Evolutionary conservation across 805 yeast genomes (phyloP).

Genomic region (Metschnikowia gruessii): DNA sequence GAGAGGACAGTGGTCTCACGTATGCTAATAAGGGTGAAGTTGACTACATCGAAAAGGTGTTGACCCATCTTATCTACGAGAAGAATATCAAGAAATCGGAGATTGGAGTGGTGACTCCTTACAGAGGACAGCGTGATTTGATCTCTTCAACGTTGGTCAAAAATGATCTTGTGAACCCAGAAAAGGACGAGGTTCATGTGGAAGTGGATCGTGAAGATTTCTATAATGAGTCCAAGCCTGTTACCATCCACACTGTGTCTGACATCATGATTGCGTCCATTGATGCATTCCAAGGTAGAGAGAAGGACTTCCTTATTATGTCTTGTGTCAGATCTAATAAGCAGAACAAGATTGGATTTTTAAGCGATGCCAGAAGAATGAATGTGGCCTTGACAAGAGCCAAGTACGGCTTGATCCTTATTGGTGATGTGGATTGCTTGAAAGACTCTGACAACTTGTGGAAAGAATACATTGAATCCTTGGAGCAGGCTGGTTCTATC

Average conservation of each 20-base stretch:
- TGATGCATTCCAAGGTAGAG: slow-evolving; percentile 62
- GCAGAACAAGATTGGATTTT: slow-evolving; percentile 72
- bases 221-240: slow-evolving; percentile 42
- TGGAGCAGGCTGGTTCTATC: slow-evolving; percentile 15
- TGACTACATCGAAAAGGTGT: slow-evolving; percentile 42
- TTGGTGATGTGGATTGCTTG: slow-evolving; percentile 19
- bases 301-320: slow-evolving; percentile 49
- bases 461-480: slow-evolving; percentile 18
- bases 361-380: slow-evolving; percentile 79
- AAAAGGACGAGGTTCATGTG: slow-evolving; percentile 42
- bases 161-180: slow-evolving; percentile 57
- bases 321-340: slow-evolving; percentile 67
- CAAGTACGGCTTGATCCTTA: slow-evolving; percentile 62
- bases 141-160: slow-evolving; percentile 49
- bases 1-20: slow-evolving; percentile 55
- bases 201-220: slow-evolving; percentile 64
- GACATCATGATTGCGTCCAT: slow-evolving; percentile 44
- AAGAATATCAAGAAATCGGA: slow-evolving; percentile 48
- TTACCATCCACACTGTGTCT: slow-evolving; percentile 48
- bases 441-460: slow-evolving; percentile 15
- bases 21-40: slow-evolving; percentile 57
- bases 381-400: slow-evolving; percentile 92
- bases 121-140: slow-evolving; percentile 68
- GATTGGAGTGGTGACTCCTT: slow-evolving; percentile 69
- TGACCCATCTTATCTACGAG: slow-evolving; percentile 51